Evolutionary conservation across 2,329 filamentous ascomycete species (phyloP).

Genomic region (Fusarium citri): DNA sequence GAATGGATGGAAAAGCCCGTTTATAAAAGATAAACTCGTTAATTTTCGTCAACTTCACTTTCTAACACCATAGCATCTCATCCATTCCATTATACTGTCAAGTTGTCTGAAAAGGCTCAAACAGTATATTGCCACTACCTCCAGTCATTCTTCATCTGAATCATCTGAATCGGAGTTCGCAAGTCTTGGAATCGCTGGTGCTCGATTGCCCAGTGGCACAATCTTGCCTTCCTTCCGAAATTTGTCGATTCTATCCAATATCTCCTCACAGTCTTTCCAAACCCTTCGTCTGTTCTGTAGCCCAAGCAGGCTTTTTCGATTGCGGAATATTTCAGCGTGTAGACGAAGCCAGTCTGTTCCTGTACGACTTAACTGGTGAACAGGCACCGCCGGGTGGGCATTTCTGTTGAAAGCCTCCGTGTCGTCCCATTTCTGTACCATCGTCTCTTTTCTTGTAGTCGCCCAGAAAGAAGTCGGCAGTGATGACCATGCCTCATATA

Average conservation of each 20-base stretch:
- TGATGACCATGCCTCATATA: conserved; percentile 35
- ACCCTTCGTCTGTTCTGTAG: conserved; percentile 18
- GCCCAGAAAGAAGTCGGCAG: conserved; percentile 30
- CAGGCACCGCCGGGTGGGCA: neutral
- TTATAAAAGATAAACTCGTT: neutral
- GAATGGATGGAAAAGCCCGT: neutral
- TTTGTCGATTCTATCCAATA: neutral
- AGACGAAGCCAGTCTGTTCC: conserved; percentile 2
- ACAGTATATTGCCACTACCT: neutral
- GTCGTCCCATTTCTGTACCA: neutral
- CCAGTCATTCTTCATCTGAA: neutral
- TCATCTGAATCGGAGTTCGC: neutral
- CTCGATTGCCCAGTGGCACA: neutral
- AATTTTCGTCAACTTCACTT: neutral
- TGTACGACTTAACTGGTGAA: neutral
- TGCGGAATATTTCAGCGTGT: neutral
- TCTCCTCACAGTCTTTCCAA: conserved; percentile 16
- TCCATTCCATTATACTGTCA: neutral
- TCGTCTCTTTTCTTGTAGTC: conserved; percentile 1
- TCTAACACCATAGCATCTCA: neutral
- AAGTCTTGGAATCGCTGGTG: neutral
- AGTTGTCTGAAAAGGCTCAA: neutral
- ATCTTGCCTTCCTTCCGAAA: neutral
- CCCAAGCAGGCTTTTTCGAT: neutral
- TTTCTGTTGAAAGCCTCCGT: neutral